Evolutionary conservation across 345 rosid genomes (phyloP).

Genomic region (Citrus sinensis): DVS_A1.0 CM039162.1:4923501-4924000

Average conservation of each 20-base stretch:
- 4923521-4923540: neutral
- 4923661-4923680: constrained; percentile 80
- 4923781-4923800: constrained; percentile 75
- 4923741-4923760: constrained; percentile 5
- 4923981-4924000: constrained; percentile 69
- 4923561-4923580: neutral
- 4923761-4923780: constrained; percentile 41
- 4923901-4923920: neutral
- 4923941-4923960: constrained; percentile 85
- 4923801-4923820: constrained; percentile 51
- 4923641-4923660: constrained; percentile 68
- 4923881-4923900: neutral
- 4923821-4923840: constrained; percentile 49
- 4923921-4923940: constrained; percentile 70
- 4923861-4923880: constrained; percentile 8
- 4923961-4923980: constrained; percentile 67
- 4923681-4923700: constrained; percentile 44
- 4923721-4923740: neutral
- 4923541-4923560: neutral
- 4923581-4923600: neutral
- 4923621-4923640: constrained; percentile 68
- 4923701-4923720: neutral
- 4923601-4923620: constrained; percentile 37
- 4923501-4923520: neutral
- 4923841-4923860: constrained; percentile 43